These are phyloP conservation scores for Heterobasidion annosum DNA, from an alignment of 1,284 basidiomycete species.

Conservation along the genomic window DNA sequence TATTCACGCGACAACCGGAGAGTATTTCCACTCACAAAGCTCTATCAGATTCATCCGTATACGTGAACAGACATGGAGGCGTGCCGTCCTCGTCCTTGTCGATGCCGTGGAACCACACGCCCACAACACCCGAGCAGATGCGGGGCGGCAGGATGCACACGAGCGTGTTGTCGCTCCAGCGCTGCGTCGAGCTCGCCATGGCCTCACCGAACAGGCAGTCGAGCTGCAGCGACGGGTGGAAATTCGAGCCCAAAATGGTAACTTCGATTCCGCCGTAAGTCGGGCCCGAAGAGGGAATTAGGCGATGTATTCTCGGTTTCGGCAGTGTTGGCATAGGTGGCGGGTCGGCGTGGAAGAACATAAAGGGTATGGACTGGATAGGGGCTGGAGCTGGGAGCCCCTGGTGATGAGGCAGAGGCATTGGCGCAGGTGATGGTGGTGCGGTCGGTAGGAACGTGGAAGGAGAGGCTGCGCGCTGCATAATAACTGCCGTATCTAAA, in stretches of 20 bases:
- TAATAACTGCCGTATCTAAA: conserved; percentile 3
- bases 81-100: conserved; percentile 47
- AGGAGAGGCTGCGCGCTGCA: conserved; percentile 7
- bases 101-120: conserved; percentile 78
- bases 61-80: conserved; percentile 70
- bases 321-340: conserved; percentile 36
- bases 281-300: conserved; percentile 90
- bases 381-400: conserved; percentile 15
- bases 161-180: conserved; percentile 91
- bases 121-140: conserved; percentile 78
- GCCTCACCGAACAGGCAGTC: conserved; percentile 86
- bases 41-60: conserved; percentile 85
- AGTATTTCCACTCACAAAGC: conserved; percentile 53
- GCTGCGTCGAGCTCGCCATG: conserved; percentile 75
- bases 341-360: conserved; percentile 50
- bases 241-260: conserved; percentile 87
- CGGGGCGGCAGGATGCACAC: conserved; percentile 90
- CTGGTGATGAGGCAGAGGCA: conserved; percentile 16
- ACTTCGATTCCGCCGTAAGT: conserved; percentile 93
- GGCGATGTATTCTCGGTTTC: conserved; percentile 65
- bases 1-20: conserved; percentile 8
- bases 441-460: conserved; percentile 13
- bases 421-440: conserved; percentile 11
- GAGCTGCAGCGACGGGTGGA: conserved; percentile 61
- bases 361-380: conserved; percentile 33